Percentiles rank a stretch among this genome's conserved stretches.
Evolutionary conservation across 2,329 filamentous ascomycete species (phyloP).

Genomic region (Colletotrichum noveboracense): DNA sequence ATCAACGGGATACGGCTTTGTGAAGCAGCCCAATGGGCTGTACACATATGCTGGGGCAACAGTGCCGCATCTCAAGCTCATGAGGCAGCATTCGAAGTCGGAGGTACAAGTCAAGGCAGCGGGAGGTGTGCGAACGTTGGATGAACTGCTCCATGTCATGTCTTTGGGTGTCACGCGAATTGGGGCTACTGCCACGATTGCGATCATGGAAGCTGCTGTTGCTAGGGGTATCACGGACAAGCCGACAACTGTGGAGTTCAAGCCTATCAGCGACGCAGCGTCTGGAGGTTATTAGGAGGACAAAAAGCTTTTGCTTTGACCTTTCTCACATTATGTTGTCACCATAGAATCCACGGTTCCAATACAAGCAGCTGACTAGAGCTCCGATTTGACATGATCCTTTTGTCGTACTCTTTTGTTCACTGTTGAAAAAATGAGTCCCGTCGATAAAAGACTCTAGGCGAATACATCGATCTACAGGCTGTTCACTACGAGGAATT

Average conservation of each 20-base stretch:
- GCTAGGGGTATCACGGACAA: slow-evolving; percentile 48
- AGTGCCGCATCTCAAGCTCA: slow-evolving; percentile 54
- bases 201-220: slow-evolving; percentile 60
- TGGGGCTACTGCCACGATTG: slow-evolving; percentile 59
- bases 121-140: slow-evolving; percentile 60
- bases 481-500: too few relatives aligned
- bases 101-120: slow-evolving; percentile 62
- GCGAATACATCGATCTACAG: not conserved
- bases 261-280: not conserved
- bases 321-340: not conserved
- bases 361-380: not conserved
- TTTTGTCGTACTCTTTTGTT: not conserved
- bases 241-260: slow-evolving; percentile 21
- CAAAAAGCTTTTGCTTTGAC: not conserved
- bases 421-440: not conserved
- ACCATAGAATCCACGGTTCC: not conserved
- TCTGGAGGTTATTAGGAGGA: not conserved
- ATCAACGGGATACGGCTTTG: slow-evolving; percentile 65
- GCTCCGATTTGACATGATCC: not conserved
- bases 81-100: slow-evolving; percentile 49
- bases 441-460: not conserved
- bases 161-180: slow-evolving; percentile 59
- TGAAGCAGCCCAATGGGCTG: slow-evolving; percentile 55
- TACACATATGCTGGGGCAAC: slow-evolving; percentile 62
- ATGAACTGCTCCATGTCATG: slow-evolving; percentile 60